Evolutionary conservation across 345 rosid genomes (phyloP).

Genomic region (Schrenkiella parvula): DNA sequence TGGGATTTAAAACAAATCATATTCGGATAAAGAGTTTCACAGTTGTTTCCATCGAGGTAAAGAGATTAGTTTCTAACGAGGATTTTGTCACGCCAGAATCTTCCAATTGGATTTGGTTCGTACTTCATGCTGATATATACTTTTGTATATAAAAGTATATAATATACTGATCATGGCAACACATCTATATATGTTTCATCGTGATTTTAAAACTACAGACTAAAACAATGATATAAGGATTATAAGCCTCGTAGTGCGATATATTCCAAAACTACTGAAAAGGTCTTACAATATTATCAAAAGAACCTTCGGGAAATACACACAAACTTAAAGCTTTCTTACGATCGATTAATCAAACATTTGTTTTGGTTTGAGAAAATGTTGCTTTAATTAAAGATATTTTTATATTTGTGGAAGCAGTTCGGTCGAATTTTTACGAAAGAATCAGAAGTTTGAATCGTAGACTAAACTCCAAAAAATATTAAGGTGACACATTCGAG

Average conservation of each 20-base stretch:
- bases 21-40: not conserved
- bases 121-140: not conserved
- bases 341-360: not conserved
- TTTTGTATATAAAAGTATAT: not conserved
- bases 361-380: not conserved
- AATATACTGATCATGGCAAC: not conserved
- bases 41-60: not conserved
- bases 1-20: not conserved
- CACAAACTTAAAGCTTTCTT: not conserved
- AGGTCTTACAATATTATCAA: not conserved
- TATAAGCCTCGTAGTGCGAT: not conserved
- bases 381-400: not conserved
- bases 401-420: not conserved
- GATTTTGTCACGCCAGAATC: constrained; percentile 10
- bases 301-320: not conserved
- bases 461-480: not conserved
- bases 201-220: not conserved
- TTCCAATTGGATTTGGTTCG: constrained; percentile 1
- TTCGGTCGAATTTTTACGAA: not conserved
- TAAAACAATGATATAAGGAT: not conserved
- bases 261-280: not conserved
- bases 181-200: not conserved
- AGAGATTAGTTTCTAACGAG: not conserved
- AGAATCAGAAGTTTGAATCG: not conserved
- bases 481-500: not conserved